These are phyloP conservation scores for Fragilariopsis cylindrus DNA, from an alignment of 108 stramenopile genomes.

Conservation along the genomic window DNA sequence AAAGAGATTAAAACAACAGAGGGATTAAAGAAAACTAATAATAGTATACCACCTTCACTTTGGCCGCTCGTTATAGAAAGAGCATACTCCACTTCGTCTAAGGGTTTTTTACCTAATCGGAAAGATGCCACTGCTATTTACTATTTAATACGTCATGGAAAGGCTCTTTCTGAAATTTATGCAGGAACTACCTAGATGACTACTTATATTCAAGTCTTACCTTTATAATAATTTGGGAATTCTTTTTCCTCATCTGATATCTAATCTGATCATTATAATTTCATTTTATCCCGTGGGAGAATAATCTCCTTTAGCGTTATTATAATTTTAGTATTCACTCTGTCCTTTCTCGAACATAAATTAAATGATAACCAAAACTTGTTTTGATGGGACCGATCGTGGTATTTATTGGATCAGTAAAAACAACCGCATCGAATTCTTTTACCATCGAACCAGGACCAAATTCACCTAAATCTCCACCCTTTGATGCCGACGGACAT, in stretches of 20 bases:
- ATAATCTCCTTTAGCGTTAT: too few relatives aligned
- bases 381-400: constrained; percentile 57
- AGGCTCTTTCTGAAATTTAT: constrained; percentile 3
- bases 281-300: too few relatives aligned
- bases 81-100: not conserved
- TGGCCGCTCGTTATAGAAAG: constrained; percentile 11
- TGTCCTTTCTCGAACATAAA: constrained; percentile 60
- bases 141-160: constrained; percentile 1
- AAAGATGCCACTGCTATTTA: constrained; percentile 12
- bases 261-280: too few relatives aligned
- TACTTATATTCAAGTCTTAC: too few relatives aligned
- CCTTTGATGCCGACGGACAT: constrained; percentile 55
- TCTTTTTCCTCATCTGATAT: too few relatives aligned
- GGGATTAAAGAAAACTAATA: not conserved
- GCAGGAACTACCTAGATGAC: not conserved
- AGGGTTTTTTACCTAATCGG: not conserved
- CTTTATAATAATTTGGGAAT: too few relatives aligned
- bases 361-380: constrained; percentile 71
- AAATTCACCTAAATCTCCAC: constrained; percentile 73
- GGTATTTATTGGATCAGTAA: constrained; percentile 40
- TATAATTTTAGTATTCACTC: constrained; percentile 9
- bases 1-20: not conserved
- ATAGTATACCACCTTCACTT: not conserved
- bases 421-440: constrained; percentile 73
- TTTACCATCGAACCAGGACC: constrained; percentile 69